A percentile compares a stretch with the other conserved stretches of the same genome.
phyloP scores from a whole-genome alignment of 108 stramenopile species.

The Fistulifera pelliculosa region DNA sequence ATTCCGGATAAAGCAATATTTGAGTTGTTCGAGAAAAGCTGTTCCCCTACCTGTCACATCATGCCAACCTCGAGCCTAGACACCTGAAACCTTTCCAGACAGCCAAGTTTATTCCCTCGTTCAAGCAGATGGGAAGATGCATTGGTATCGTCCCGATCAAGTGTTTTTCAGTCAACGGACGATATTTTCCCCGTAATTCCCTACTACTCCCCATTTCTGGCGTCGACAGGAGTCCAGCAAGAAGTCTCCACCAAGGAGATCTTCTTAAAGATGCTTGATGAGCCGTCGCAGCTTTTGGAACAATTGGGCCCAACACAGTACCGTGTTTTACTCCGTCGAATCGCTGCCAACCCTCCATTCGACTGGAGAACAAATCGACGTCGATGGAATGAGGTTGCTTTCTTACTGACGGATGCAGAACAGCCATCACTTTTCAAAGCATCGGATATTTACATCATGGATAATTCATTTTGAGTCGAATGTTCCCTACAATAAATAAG shows the following conservation, averaged over 20 bases:
- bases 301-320: constrained; percentile 43
- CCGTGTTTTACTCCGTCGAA: constrained; percentile 45
- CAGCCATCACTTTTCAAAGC: constrained; percentile 48
- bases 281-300: constrained; percentile 44
- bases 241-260: constrained; percentile 43
- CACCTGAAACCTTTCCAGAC: no score
- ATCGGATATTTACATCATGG: constrained; percentile 64
- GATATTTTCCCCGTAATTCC: constrained; percentile 34
- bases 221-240: constrained; percentile 32
- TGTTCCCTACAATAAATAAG: constrained; percentile 30
- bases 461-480: constrained; percentile 64
- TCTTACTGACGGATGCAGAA: constrained; percentile 58
- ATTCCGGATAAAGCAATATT: constrained; percentile 7
- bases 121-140: constrained; percentile 27
- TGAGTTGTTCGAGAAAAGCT: constrained; percentile 6
- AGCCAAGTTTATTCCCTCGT: no score
- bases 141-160: constrained; percentile 42
- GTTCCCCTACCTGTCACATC: constrained; percentile 40
- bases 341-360: constrained; percentile 67
- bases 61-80: constrained; percentile 8
- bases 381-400: constrained; percentile 33
- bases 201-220: constrained; percentile 38
- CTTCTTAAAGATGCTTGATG: constrained; percentile 20
- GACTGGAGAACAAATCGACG: constrained; percentile 39
- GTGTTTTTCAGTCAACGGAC: constrained; percentile 48